These are phyloP conservation scores for Herpotrichia juniperi DNA, from an alignment of 2,329 filamentous ascomycete genomes.

Conservation along the genomic window DNA sequence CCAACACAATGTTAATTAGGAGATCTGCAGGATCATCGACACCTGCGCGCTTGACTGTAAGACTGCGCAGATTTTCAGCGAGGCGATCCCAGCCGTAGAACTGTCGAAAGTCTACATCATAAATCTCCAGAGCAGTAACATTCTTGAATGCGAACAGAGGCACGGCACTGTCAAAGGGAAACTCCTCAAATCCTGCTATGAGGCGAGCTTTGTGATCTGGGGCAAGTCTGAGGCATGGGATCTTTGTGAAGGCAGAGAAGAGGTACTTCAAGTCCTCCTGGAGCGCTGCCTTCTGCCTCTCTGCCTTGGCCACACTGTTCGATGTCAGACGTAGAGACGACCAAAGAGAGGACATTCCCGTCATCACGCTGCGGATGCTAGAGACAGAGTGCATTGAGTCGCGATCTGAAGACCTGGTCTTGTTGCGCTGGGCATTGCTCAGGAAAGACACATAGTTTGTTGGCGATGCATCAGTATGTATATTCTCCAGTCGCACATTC, in stretches of 20 bases:
- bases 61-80: conserved; percentile 86
- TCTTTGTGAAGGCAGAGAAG: conserved; percentile 98
- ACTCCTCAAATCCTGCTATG: conserved; percentile 94
- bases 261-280: conserved; percentile 92
- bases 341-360: conserved; percentile 93
- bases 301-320: conserved; percentile 79
- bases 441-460: conserved; percentile 97
- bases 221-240: conserved; percentile 85
- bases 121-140: conserved; percentile 88
- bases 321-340: conserved; percentile 83
- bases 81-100: conserved; percentile 97
- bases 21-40: conserved; percentile 91
- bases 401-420: conserved; percentile 79
- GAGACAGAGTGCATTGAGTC: conserved; percentile 95
- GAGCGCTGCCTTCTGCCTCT: conserved; percentile 85
- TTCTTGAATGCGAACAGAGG: conserved; percentile 98
- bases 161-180: conserved; percentile 96
- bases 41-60: conserved; percentile 85
- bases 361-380: conserved; percentile 96
- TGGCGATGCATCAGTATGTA: conserved; percentile 84
- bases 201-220: conserved; percentile 92
- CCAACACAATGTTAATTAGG: conserved; percentile 88
- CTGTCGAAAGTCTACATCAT: conserved; percentile 93
- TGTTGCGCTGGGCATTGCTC: conserved; percentile 79
- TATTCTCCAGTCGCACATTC: conserved; percentile 93